phyloP scores from a whole-genome alignment of 768 basidiomycete genomes.

The Gautieria morchelliformis region DNA sequence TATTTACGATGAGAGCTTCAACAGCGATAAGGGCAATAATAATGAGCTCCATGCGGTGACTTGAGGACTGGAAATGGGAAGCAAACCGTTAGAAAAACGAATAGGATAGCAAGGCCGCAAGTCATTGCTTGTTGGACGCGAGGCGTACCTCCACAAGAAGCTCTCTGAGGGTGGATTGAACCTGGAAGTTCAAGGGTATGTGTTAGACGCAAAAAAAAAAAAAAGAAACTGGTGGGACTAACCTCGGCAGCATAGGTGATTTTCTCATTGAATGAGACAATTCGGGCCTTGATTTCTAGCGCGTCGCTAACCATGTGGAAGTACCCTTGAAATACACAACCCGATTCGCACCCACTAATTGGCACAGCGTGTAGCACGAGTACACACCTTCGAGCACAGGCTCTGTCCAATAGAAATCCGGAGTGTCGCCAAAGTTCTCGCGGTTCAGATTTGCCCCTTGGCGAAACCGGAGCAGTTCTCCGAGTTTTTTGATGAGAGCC shows the following conservation, averaged over 20 bases:
- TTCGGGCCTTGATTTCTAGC: conserved; percentile 77
- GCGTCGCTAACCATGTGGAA: conserved; percentile 82
- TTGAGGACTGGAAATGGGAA: conserved; percentile 50
- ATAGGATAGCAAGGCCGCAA: background rate
- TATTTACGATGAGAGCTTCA: conserved; percentile 77
- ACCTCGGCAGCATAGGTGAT: conserved; percentile 85
- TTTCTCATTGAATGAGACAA: conserved; percentile 80
- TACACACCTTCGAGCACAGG: conserved; percentile 73
- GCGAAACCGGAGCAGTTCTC: conserved; percentile 83
- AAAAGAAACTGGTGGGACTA: background rate
- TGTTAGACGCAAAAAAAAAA: background rate
- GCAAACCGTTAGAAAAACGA: too few species aligned
- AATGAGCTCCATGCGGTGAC: conserved; percentile 89
- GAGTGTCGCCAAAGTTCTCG: conserved; percentile 82
- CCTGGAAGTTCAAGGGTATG: conserved; percentile 25
- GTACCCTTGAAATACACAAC: conserved; percentile 35
- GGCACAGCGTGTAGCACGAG: background rate
- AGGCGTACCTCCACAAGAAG: conserved; percentile 69
- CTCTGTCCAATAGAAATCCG: conserved; percentile 93
- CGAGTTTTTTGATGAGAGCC: conserved; percentile 86
- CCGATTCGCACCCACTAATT: background rate
- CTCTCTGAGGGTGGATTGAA: conserved; percentile 83
- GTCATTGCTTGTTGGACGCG: background rate
- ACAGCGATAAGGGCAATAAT: conserved; percentile 93
- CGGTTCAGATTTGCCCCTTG: conserved; percentile 87